Conservation (phyloP, 1,284 basidiomycete genomes). For the Puccinia polysora region DNA sequence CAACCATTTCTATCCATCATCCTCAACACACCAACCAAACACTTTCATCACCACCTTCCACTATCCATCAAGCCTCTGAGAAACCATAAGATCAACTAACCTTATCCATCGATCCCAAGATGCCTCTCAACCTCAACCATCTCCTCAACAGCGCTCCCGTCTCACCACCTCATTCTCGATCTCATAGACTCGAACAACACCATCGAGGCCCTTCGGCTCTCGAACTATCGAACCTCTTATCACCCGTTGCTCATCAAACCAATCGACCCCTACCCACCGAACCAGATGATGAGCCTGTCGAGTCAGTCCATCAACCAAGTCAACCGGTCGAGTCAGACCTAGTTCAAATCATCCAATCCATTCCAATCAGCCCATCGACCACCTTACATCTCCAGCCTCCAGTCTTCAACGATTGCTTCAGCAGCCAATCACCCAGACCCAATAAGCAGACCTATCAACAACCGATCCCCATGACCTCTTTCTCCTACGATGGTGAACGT, state of each 20-base stretch:
- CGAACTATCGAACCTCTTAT: neutral
- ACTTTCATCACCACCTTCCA: too few relatives aligned
- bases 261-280: too few relatives aligned
- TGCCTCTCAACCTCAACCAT: constrained; percentile 10
- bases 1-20: too few relatives aligned
- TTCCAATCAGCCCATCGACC: neutral
- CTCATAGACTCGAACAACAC: neutral
- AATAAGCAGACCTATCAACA: constrained; percentile 9
- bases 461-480: constrained; percentile 26
- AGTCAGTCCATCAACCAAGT: too few relatives aligned
- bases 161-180: constrained; percentile 16
- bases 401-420: neutral
- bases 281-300: too few relatives aligned
- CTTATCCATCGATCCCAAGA: neutral
- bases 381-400: neutral
- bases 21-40: too few relatives aligned
- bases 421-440: neutral
- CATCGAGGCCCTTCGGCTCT: neutral
- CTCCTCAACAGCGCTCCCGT: constrained; percentile 11
- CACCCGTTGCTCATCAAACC: too few relatives aligned
- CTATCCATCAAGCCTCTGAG: too few relatives aligned
- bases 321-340: too few relatives aligned
- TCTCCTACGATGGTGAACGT: constrained; percentile 24
- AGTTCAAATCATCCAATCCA: too few relatives aligned
- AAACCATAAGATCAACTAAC: too few relatives aligned